Base-by-base conservation (phyloP, 2,329 filamentous ascomycete species). In the Chrysosporium keratinophilum region DNA sequence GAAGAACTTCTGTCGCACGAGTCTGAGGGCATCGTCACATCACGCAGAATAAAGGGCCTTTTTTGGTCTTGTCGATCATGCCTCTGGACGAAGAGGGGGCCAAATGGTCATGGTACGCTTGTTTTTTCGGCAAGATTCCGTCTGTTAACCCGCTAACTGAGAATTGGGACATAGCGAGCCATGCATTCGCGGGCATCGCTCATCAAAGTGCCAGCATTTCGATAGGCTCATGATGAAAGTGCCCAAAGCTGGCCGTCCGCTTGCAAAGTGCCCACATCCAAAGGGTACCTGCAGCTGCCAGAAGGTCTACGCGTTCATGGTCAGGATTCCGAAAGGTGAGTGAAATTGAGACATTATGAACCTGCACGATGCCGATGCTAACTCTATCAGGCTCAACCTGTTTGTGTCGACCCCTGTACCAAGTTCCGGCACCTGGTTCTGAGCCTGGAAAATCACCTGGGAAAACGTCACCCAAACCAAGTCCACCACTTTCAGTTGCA, bases 171-270 rank as follows among this genome's bases (percentile, higher is more conserved):
- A n/a, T 15, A 75, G 73, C 56, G 72, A 75, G 58, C 72, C 73
- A 59, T 75, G 73, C 56, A 72, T 75, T 59, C 70, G 73, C 52
- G 73, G 73, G 15, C 73, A 75, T 61, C 69, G 73, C 50, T 75
- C 73, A 19, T 74, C 73, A 54, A 75, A 75, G 71, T 75, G 73
- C 47, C 69, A 70, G 53, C 73, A 76, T 59, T 72, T 69, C 50
- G 73, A 76, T 56, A 66, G 74, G 56, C 64, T 75, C 37, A 74
- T 76, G 69, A 71, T 75, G 61, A 73, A 74, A 61, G 73, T 76
- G 19, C 71, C 72, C 28, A 75, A 74, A 54, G 72, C 74, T 17
- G 74, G 74, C 11, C 67, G 74, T 15, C 74, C 74, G 15, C 65
- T 75, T 19, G 69, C 71, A 33, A 73, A 72, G 61, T 76, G 73